Evolutionary conservation across 768 basidiomycete species (phyloP), one percentile per base, ranked within the genome.

Genomic region (Phlebiopsis flavidoalba): DNA sequence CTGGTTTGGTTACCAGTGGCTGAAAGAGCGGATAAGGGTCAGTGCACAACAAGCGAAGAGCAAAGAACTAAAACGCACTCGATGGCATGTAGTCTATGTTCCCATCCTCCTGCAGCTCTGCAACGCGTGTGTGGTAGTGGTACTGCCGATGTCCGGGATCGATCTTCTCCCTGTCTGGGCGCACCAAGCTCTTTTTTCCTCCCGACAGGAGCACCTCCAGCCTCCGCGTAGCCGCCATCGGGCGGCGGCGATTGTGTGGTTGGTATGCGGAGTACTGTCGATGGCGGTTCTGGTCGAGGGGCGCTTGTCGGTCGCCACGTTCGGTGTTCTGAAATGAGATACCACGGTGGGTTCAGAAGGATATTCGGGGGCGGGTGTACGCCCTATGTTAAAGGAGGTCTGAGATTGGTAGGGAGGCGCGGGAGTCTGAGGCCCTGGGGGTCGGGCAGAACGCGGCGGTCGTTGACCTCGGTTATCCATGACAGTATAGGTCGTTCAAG

Each of bases 111-210:
- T 87, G 85, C 69, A 91, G 76, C 71, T 87, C 84, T 22, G 89
- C 88, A 19, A 92, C 92, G 74, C 91, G 94, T 60, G 81, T 85
- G 57, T 92, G 86, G 75, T 98, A 98, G 75, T 98, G 90, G 88
- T 89, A 98, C 68, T 95, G 87, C 53, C 94, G 83, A 78, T 98
- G 94, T 46, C 86, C 86, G 10, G 95, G 94, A 69, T 98, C 95
- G 66, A 98, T 92, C 80, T 95, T 93, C 78, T 97, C 95, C 60
- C 96, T 80, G 74, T 99, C 96, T 5, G 96, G 96, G 59, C 82
- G 79, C 57, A 98, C 91, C 17, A 99, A 81, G 71, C 88, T 91
- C 80, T 95, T 95, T 81, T 97, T 98, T 66, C 48, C 62, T 1
- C 65, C 67, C 59, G 64, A 69, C 59, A 60, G 75, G 57, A 63